These are phyloP conservation scores for Monosporascus ibericus DNA, from an alignment of 2,329 filamentous ascomycete species.

Conservation along the genomic window DNA sequence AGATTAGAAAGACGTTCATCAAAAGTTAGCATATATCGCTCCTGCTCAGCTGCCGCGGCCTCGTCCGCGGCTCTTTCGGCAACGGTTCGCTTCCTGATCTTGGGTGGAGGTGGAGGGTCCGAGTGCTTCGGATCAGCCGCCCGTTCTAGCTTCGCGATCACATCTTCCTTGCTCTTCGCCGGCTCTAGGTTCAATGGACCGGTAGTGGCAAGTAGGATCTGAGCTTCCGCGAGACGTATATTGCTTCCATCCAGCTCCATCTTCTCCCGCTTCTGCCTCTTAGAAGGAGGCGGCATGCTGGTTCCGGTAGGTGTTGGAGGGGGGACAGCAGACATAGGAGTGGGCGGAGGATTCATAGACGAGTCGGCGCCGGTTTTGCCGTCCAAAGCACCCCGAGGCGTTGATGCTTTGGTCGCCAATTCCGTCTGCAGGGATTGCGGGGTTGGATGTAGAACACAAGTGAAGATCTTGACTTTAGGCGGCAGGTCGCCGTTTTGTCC, in stretches of 20 bases:
- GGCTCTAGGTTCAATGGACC: constrained; percentile 74
- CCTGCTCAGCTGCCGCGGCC: constrained; percentile 79
- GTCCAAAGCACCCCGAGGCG: constrained; percentile 47
- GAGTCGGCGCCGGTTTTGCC: constrained; percentile 21
- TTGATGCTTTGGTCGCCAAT: constrained; percentile 68
- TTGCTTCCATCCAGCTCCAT: constrained; percentile 73
- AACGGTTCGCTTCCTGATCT: constrained; percentile 85
- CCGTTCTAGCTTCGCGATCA: constrained; percentile 63
- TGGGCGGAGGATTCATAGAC: constrained; percentile 57
- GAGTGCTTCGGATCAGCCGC: constrained; percentile 73
- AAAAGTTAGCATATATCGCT: constrained; percentile 87
- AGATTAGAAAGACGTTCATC: constrained; percentile 71
- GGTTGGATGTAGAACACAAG: constrained; percentile 81
- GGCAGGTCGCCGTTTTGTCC: constrained; percentile 37
- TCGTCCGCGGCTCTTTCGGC: constrained; percentile 95
- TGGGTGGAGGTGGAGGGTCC: constrained; percentile 71
- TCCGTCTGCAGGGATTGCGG: constrained; percentile 69
- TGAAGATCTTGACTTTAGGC: constrained; percentile 61
- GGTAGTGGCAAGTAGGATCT: constrained; percentile 67
- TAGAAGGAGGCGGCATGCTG: constrained; percentile 54
- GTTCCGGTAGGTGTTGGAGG: constrained; percentile 52
- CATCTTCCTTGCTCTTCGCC: constrained; percentile 61
- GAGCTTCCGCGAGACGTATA: constrained; percentile 68
- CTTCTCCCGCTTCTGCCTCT: constrained; percentile 63
- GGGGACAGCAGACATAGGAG: constrained; percentile 54